These are phyloP conservation scores for Amanita thiersii DNA, from an alignment of 768 basidiomycete genomes.

Conservation along the genomic window DNA sequence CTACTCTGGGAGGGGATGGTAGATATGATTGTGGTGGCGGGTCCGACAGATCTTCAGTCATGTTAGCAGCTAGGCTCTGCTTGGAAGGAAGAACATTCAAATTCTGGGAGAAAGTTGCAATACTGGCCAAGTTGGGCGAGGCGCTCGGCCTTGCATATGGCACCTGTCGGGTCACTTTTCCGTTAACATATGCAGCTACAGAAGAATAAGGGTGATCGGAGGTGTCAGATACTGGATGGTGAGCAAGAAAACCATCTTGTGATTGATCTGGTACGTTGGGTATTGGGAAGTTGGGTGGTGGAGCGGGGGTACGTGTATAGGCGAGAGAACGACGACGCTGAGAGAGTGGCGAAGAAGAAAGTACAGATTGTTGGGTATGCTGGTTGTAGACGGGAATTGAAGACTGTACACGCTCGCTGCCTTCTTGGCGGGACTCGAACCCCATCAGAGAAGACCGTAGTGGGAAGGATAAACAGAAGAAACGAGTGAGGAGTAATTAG, in stretches of 20 bases:
- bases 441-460: slow-evolving; percentile 4
- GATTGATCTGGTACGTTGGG: slow-evolving; percentile 48
- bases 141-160: slow-evolving; percentile 28
- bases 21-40: slow-evolving; percentile 48
- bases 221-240: slow-evolving; percentile 15
- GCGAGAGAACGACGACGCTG: slow-evolving; percentile 64
- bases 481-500: background rate
- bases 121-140: slow-evolving; percentile 47
- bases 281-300: slow-evolving; percentile 70
- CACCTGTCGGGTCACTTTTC: slow-evolving; percentile 22
- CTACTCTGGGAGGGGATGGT: slow-evolving; percentile 24
- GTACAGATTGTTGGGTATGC: slow-evolving; percentile 16
- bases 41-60: slow-evolving; percentile 47
- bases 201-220: slow-evolving; percentile 17
- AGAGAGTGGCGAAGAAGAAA: slow-evolving; percentile 21
- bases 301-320: slow-evolving; percentile 55
- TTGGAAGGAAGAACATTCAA: slow-evolving; percentile 24
- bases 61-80: slow-evolving; percentile 17
- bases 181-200: slow-evolving; percentile 18
- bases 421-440: slow-evolving; percentile 19
- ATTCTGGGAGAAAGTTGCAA: slow-evolving; percentile 55
- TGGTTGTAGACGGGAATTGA: slow-evolving; percentile 24
- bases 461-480: no score
- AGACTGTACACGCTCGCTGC: slow-evolving; percentile 24
- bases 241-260: slow-evolving; percentile 12